These are phyloP conservation scores for Boletus patriciae DNA, from an alignment of 768 basidiomycete genomes.

Conservation along the genomic window DNA sequence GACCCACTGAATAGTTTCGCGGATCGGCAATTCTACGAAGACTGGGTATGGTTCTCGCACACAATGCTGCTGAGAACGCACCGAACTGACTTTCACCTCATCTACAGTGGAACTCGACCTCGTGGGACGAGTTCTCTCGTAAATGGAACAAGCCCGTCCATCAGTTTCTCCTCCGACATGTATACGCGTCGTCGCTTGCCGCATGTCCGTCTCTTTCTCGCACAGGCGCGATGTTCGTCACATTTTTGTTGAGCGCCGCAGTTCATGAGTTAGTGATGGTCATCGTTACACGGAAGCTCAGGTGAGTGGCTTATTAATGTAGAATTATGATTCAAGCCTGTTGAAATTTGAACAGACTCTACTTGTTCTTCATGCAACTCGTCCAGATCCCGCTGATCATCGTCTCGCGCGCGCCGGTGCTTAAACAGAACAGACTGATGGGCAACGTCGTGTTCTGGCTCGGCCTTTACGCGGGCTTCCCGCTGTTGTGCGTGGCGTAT, in stretches of 20 bases:
- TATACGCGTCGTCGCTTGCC: slow-evolving; percentile 86
- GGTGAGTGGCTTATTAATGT: slow-evolving; percentile 44
- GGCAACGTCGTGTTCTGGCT: slow-evolving; percentile 93
- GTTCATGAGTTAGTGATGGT: slow-evolving; percentile 97
- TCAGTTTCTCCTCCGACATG: slow-evolving; percentile 89
- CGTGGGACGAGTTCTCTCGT: slow-evolving; percentile 95
- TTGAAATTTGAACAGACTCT: slow-evolving; percentile 53
- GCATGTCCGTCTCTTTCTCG: slow-evolving; percentile 69
- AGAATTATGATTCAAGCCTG: background rate
- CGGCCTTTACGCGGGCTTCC: slow-evolving; percentile 90
- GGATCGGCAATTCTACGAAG: slow-evolving; percentile 97
- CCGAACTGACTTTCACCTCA: background rate
- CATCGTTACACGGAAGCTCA: slow-evolving; percentile 88
- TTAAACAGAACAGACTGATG: slow-evolving; percentile 79
- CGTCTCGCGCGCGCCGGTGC: slow-evolving; percentile 68
- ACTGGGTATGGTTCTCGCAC: slow-evolving; percentile 61
- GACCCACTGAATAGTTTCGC: slow-evolving; percentile 62
- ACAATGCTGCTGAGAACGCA: background rate
- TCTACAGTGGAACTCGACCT: slow-evolving; percentile 90
- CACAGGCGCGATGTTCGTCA: slow-evolving; percentile 84
- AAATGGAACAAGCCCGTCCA: slow-evolving; percentile 99
- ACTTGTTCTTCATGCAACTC: slow-evolving; percentile 82
- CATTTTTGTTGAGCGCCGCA: slow-evolving; percentile 87
- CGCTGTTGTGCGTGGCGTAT: slow-evolving; percentile 82
- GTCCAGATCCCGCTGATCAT: slow-evolving; percentile 91